Conservation (phyloP, 139 green algal genomes). For the Chlamydomonas sp. region DNA sequence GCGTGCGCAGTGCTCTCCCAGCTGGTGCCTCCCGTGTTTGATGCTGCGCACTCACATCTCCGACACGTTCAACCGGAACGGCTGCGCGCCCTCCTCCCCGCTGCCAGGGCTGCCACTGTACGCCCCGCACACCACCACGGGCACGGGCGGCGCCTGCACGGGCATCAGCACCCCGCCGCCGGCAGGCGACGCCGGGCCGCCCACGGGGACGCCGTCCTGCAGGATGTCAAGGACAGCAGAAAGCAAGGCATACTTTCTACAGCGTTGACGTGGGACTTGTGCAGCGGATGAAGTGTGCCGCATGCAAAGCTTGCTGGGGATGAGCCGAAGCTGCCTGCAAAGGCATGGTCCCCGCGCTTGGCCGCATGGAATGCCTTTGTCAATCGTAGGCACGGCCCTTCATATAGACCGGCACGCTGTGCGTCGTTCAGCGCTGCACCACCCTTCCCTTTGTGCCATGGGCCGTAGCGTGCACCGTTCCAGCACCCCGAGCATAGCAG, state of each 20-base stretch:
- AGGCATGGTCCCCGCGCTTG: too few species aligned
- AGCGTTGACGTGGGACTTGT: too few species aligned
- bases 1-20: neutral
- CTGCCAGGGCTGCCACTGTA: constrained; percentile 50
- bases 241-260: too few species aligned
- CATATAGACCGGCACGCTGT: too few species aligned
- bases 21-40: neutral
- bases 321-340: too few species aligned
- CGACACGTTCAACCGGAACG: constrained; percentile 22
- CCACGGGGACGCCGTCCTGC: too few species aligned
- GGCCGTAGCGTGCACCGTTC: neutral
- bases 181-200: too few species aligned
- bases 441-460: neutral
- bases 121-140: constrained; percentile 61
- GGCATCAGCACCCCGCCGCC: neutral
- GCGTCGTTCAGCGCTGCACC: neutral
- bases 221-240: too few species aligned
- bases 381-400: too few species aligned
- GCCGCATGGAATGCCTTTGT: too few species aligned
- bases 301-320: too few species aligned
- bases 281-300: too few species aligned
- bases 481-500: neutral
- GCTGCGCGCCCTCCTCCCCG: constrained; percentile 22
- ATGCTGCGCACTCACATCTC: constrained; percentile 18
- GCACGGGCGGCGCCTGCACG: neutral